These are phyloP conservation scores for Lactifluus subvellereus DNA, from an alignment of 768 basidiomycete species.

Conservation along the genomic window DNA sequence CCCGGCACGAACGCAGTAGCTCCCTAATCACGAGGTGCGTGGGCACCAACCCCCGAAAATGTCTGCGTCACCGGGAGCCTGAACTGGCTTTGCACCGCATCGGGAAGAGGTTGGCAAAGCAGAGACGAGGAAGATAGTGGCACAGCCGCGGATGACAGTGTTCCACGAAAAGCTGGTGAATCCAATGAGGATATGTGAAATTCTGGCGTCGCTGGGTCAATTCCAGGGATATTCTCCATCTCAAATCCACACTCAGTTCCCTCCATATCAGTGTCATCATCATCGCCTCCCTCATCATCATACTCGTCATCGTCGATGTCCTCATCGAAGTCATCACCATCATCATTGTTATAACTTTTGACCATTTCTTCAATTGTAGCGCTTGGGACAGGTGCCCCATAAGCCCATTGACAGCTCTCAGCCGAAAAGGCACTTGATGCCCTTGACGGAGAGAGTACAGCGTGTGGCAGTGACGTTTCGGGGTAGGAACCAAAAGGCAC, in stretches of 20 bases:
- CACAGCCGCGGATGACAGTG: conserved; percentile 5
- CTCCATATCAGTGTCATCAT: conserved; percentile 9
- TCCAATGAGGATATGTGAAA: neutral
- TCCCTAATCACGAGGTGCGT: neutral
- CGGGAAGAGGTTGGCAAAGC: conserved; percentile 22
- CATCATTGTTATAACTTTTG: conserved; percentile 11
- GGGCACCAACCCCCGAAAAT: no score
- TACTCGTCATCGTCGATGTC: conserved; percentile 15
- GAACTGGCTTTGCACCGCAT: conserved; percentile 19
- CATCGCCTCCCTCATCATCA: conserved; percentile 2
- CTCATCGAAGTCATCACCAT: conserved; percentile 6
- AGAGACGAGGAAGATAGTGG: conserved; percentile 16
- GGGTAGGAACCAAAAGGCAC: neutral
- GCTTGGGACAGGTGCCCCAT: conserved; percentile 12
- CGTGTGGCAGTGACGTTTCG: neutral
- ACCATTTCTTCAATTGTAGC: conserved; percentile 16
- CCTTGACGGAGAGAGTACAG: neutral
- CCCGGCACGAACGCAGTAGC: neutral
- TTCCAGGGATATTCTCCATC: neutral
- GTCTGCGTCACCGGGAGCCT: neutral
- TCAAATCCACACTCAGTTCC: conserved; percentile 7
- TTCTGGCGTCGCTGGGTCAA: neutral
- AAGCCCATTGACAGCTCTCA: conserved; percentile 1
- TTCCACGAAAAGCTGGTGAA: neutral
- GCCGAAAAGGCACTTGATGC: neutral